Evolutionary conservation across 257 asterid species (phyloP).

Genomic region (Nicotiana tabacum): DNA sequence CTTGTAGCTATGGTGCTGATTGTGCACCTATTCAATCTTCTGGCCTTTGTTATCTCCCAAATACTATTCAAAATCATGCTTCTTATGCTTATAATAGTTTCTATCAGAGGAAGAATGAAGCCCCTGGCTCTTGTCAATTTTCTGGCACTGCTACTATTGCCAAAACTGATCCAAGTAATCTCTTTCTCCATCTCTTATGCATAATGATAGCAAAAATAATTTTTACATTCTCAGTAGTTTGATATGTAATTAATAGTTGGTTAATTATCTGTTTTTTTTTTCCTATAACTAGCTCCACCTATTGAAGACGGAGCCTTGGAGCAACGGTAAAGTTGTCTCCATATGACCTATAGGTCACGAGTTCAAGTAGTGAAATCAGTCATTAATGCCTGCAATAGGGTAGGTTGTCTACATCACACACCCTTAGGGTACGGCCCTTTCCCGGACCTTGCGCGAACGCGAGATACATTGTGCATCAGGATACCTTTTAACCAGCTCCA

Average conservation of each 20-base stretch:
- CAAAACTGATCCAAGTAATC: conserved; percentile 77
- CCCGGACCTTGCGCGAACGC: too few relatives aligned
- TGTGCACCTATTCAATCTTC: conserved; percentile 60
- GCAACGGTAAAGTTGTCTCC: too few relatives aligned
- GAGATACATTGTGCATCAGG: too few relatives aligned
- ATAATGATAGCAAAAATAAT: neutral
- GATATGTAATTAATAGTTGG: neutral
- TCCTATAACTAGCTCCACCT: too few relatives aligned
- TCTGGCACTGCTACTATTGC: conserved; percentile 70
- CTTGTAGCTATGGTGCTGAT: conserved; percentile 77
- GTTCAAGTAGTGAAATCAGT: too few relatives aligned
- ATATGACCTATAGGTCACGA: too few relatives aligned
- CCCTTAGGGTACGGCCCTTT: too few relatives aligned
- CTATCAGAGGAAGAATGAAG: conserved; percentile 60
- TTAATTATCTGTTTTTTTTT: neutral
- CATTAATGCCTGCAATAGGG: too few relatives aligned
- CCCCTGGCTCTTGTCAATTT: conserved; percentile 71
- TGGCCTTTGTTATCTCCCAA: conserved; percentile 76
- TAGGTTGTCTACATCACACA: too few relatives aligned
- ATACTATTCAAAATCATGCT: conserved; percentile 76
- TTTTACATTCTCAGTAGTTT: neutral
- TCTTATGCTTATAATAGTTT: conserved; percentile 86
- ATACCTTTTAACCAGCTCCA: too few relatives aligned
- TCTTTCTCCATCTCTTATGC: neutral
- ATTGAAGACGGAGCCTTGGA: too few relatives aligned